Base-by-base conservation (phyloP, 495 filamentous ascomycete species). In the Sabuloglossum arenarium region DNA sequence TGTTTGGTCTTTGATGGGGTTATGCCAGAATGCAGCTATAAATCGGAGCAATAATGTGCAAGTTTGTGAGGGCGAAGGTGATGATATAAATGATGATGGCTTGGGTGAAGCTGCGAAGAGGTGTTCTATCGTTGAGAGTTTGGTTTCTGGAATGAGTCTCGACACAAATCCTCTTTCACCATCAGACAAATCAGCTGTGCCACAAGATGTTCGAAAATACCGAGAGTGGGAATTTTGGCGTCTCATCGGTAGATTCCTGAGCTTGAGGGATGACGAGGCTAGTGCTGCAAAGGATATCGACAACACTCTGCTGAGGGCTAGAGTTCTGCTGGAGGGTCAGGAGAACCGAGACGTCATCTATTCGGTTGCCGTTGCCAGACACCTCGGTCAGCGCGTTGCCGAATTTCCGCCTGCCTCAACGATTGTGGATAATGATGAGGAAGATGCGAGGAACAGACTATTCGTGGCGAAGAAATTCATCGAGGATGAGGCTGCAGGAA, bases 341-440 rank as follows among this genome's bases (percentile, higher is more conserved):
- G 88, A 95, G 69, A 90, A 89, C 62, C 80, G 88, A n/a, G 88
- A 95, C 60, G 85, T 93, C 8, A 75, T 94, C 31, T 95, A 95
- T 65, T 90, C 85, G 12, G 81, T 95, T 58, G 84, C 84, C 25
- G 79, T 94, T 53, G 79, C 82, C 10, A 79, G 88, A 21, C 79
- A 86, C 59, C 73, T 85, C 37, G 82, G 85, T 28, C 75, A 77
- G 37, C 77, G 80, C 19, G 77, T 82, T 66, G 74, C 72, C 39
- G 86, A 72, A 55, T 84, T 74, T 62, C 79, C 75, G 60, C 78
- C 72, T 63, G 80, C 69, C 64, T 71, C 73, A 46, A 78, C 68
- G 30, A 73, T 79, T 10, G 73, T 76, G 50, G 78, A 75, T 58
- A 73, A 83, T 3, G 80, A 82, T 60, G 81, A 86, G 64, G 74